phyloP scores from a whole-genome alignment of 2,329 filamentous ascomycete species.

The Cladosporium colombiae region DNA sequence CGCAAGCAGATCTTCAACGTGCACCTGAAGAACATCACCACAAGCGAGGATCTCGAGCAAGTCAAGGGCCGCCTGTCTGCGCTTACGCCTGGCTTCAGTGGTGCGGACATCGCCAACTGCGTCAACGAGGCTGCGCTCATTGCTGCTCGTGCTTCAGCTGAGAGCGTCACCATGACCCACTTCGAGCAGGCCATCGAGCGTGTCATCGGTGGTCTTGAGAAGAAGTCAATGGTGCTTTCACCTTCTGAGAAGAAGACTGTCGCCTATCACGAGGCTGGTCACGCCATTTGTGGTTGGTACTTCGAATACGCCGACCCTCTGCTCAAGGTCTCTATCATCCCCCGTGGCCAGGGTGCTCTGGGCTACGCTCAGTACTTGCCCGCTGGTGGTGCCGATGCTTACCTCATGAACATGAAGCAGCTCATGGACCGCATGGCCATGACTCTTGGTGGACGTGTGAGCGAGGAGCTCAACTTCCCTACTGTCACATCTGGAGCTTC shows the following conservation, averaged over 20 bases:
- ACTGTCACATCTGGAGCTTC: conserved; percentile 93
- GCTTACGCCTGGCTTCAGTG: conserved; percentile 92
- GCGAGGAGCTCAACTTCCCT: conserved; percentile 94
- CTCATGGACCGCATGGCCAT: conserved; percentile 99
- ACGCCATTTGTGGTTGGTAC: conserved; percentile 98
- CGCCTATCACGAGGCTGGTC: conserved; percentile 96
- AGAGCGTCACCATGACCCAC: conserved; percentile 81
- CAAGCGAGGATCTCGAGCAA: conserved; percentile 83
- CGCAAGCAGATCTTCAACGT: conserved; percentile 95
- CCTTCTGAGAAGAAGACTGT: conserved; percentile 94
- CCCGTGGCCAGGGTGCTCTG: conserved; percentile 86
- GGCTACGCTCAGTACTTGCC: conserved; percentile 98
- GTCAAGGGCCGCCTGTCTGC: conserved; percentile 86
- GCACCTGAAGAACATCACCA: conserved; percentile 92
- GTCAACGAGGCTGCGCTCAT: conserved; percentile 97
- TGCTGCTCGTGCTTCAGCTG: conserved; percentile 79
- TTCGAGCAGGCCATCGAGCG: conserved; percentile 98
- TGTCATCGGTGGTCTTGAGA: conserved; percentile 93
- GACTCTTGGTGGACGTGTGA: conserved; percentile 93
- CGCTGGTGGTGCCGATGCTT: conserved; percentile 82
- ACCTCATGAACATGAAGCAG: conserved; percentile 93
- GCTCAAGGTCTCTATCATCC: conserved; percentile 98
- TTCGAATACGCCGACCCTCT: conserved; percentile 95
- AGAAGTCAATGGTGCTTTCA: conserved; percentile 91
- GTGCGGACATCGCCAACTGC: conserved; percentile 97